Evolutionary conservation across 2,329 filamentous ascomycete genomes (phyloP).

Genomic region (Talaromyces amestolkiae): DNA sequence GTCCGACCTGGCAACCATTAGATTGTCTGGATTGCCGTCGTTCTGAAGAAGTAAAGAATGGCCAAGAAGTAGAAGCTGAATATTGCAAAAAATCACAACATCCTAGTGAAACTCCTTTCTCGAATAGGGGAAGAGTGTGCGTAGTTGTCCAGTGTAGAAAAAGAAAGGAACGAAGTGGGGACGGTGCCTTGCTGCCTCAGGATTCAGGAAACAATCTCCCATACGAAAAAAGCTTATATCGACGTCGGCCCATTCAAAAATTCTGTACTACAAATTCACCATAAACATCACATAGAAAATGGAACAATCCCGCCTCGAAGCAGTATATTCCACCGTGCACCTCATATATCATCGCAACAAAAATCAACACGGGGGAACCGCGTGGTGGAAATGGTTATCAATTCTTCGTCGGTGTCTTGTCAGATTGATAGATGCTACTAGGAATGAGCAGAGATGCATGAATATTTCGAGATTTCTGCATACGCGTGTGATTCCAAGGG

Average conservation of each 20-base stretch:
- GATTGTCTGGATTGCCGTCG: not conserved
- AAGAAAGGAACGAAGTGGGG: not conserved
- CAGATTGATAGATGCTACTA: slow-evolving; percentile 51
- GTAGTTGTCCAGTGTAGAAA: not conserved
- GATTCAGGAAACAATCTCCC: not conserved
- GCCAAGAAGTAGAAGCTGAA: not conserved
- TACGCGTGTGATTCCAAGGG: slow-evolving; percentile 38
- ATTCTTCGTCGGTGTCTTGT: slow-evolving; percentile 66
- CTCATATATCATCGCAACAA: slow-evolving; percentile 79
- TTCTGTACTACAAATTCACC: not conserved
- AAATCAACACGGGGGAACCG: slow-evolving; percentile 79
- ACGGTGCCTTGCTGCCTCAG: not conserved
- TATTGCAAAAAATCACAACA: not conserved
- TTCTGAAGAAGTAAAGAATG: not conserved
- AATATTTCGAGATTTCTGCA: slow-evolving; percentile 35
- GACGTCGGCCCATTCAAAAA: slow-evolving; percentile 2
- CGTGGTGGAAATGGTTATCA: slow-evolving; percentile 77
- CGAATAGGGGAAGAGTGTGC: not conserved
- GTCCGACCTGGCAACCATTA: not conserved
- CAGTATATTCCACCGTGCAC: slow-evolving; percentile 53
- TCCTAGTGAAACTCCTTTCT: not conserved
- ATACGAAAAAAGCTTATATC: slow-evolving; percentile 12
- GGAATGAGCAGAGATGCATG: slow-evolving; percentile 40
- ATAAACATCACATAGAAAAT: slow-evolving; percentile 20
- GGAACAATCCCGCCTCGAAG: slow-evolving; percentile 31